These are phyloP conservation scores for Moniliella sp. DNA, from an alignment of 1,284 basidiomycete species.

Conservation along the genomic window DNA sequence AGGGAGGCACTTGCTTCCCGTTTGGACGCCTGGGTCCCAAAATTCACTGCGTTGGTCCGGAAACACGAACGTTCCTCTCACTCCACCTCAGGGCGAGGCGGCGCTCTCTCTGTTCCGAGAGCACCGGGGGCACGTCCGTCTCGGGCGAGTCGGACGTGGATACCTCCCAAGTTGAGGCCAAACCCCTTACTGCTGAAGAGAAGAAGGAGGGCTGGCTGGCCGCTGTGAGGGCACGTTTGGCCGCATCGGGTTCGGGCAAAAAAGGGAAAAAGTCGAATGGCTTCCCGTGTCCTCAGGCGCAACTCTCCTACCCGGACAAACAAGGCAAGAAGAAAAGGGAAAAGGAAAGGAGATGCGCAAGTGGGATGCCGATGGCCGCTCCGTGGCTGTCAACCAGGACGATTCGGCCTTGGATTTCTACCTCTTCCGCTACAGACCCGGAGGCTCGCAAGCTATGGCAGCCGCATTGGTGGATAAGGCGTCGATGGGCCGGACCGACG, in stretches of 20 bases:
- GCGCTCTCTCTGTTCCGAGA: too few species aligned
- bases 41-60: too few species aligned
- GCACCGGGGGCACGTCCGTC: too few species aligned
- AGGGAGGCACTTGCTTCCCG: background rate
- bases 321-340: slow-evolving; percentile 37
- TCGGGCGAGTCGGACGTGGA: too few species aligned
- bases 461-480: slow-evolving; percentile 47
- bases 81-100: too few species aligned
- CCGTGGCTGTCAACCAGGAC: slow-evolving; percentile 55
- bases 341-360: slow-evolving; percentile 62
- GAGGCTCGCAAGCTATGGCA: slow-evolving; percentile 21
- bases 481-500: slow-evolving; percentile 58
- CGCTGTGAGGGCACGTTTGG: slow-evolving; percentile 39
- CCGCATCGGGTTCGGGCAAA: too few species aligned
- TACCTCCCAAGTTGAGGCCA: too few species aligned
- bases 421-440: slow-evolving; percentile 38
- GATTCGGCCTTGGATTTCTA: slow-evolving; percentile 76
- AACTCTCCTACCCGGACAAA: slow-evolving; percentile 7
- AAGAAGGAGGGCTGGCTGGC: slow-evolving; percentile 67
- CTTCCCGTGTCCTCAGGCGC: slow-evolving; percentile 3
- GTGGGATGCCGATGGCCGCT: slow-evolving; percentile 58
- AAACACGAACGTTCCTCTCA: too few species aligned
- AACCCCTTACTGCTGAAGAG: background rate
- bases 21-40: too few species aligned
- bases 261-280: slow-evolving; percentile 40